phyloP scores from a whole-genome alignment of 352 stramenopile species.

The Globisporangium ultimum region DNA sequence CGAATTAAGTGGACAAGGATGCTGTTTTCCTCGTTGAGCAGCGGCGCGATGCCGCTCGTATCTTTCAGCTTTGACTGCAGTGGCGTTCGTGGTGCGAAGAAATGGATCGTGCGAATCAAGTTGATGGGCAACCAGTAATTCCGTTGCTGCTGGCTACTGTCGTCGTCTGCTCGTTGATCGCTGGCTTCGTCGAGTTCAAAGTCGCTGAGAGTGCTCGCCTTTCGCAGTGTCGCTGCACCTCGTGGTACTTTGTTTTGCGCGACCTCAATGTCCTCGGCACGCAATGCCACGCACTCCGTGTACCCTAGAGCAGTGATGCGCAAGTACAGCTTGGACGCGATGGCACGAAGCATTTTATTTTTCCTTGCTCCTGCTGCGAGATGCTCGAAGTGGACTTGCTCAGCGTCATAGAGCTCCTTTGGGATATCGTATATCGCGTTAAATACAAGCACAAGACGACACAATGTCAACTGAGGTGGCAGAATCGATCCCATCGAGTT shows the following conservation, averaged over 20 bases:
- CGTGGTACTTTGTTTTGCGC: constrained; percentile 41
- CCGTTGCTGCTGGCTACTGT: constrained; percentile 8
- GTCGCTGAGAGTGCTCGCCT: constrained; percentile 27
- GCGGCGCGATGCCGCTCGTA: constrained; percentile 58
- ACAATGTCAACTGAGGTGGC: constrained; percentile 71
- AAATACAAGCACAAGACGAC: constrained; percentile 68
- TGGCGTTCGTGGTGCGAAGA: constrained; percentile 70
- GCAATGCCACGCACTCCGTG: constrained; percentile 71
- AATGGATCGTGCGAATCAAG: constrained; percentile 72
- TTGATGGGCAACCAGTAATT: constrained; percentile 81
- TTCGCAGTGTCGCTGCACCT: constrained; percentile 30
- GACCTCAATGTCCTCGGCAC: constrained; percentile 47
- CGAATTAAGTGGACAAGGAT: constrained; percentile 77
- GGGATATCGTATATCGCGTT: constrained; percentile 84
- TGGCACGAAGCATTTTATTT: constrained; percentile 16
- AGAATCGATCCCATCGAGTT: constrained; percentile 35
- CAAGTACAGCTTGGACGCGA: constrained; percentile 55
- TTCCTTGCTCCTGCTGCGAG: constrained; percentile 15
- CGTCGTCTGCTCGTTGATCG: constrained; percentile 13
- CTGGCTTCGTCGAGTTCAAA: constrained; percentile 22
- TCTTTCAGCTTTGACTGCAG: constrained; percentile 76
- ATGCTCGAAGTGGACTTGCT: constrained; percentile 30
- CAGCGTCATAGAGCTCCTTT: constrained; percentile 64
- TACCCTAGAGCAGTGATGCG: constrained; percentile 71
- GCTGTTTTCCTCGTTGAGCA: constrained; percentile 69